These are phyloP conservation scores for Colletotrichum orbiculare DNA, from an alignment of 2,329 filamentous ascomycete genomes.

Conservation along the genomic window DNA sequence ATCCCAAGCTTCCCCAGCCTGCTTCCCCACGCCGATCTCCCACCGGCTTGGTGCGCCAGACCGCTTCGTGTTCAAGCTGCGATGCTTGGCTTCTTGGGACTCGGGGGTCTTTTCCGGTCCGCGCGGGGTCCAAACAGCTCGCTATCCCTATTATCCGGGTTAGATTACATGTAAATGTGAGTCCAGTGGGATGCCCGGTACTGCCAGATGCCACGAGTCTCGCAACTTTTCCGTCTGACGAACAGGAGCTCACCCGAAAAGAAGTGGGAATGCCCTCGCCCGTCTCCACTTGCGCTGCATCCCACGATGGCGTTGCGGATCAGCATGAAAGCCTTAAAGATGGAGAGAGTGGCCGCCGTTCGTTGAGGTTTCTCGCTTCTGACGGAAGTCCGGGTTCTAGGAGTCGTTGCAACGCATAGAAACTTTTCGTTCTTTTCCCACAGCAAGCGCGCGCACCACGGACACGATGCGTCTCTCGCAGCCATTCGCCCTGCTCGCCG, in stretches of 20 bases:
- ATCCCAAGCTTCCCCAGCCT: slow-evolving; percentile 7
- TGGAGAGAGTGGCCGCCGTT: neutral
- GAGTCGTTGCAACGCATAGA: slow-evolving; percentile 30
- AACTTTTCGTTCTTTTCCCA: neutral
- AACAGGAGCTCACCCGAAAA: slow-evolving; percentile 21
- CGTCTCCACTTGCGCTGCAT: slow-evolving; percentile 15
- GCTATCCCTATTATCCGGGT: slow-evolving; percentile 16
- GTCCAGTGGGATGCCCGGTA: neutral
- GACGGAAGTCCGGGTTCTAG: neutral
- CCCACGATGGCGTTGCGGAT: neutral
- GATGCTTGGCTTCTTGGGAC: neutral
- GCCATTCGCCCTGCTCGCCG: slow-evolving; percentile 17
- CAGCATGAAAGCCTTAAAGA: slow-evolving; percentile 20
- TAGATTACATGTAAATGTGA: neutral
- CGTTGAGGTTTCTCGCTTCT: neutral
- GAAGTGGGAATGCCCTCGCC: slow-evolving; percentile 31
- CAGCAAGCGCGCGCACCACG: neutral
- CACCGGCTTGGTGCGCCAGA: slow-evolving; percentile 12
- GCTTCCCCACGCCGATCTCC: slow-evolving; percentile 30
- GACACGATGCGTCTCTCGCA: slow-evolving; percentile 20
- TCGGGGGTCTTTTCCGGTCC: slow-evolving; percentile 18
- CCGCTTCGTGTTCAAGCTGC: slow-evolving; percentile 14
- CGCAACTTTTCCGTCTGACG: slow-evolving; percentile 29
- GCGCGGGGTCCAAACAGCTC: slow-evolving; percentile 2
- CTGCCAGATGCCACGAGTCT: slow-evolving; percentile 9